Base-by-base conservation (phyloP, 2,329 filamentous ascomycete genomes). In the Daldinia eschscholtzii region DNA sequence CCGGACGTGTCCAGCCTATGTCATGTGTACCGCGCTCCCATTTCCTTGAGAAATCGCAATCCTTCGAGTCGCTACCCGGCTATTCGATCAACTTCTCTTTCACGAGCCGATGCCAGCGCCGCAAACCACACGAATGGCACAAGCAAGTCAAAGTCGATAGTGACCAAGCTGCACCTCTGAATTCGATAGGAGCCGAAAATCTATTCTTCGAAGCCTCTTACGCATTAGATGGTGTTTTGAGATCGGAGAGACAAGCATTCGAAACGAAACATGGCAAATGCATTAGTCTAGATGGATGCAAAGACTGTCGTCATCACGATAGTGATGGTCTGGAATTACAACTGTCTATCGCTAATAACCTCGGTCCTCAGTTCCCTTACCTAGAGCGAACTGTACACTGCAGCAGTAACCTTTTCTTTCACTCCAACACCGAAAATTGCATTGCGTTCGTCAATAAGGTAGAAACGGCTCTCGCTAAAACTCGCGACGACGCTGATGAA, bases 11-110 rank as follows among this genome's bases (percentile, higher is more conserved):
- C 1, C 81, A 84, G 58, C 79, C 84, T 1, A 78, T 85, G 37
- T 77, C 78, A 35, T 86, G 84, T 67, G 78, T 88, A 23, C 86
- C 85, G 7, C 80, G 78, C 26, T 79, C 79, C 28, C 79, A 78
- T 39, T 85, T 85, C 71, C 73, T 83, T 35, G 81, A 84, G 52
- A 76, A 80, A n/a, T 76, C 79, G 0, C 84, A 85, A 67, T 70
- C 76, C 6, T 87, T 85, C 68, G 81, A 85, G 66, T 80, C 80
- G 33, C 74, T 82, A 2, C 83, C 86, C 4, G 86, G 86, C n/a
- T 88, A 85, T 74, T 79, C 79, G 9, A 79, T 88, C 44, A 79
- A 81, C 35, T 74, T 88, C 39, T 79, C 79, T 18, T 80, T 87
- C 67, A 81, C 79, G 46, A 85, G 82, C 69, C 80, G 78, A 61